Conservation (phyloP, 2,329 filamentous ascomycete genomes). For the Cladophialophora chaetospira region DNA sequence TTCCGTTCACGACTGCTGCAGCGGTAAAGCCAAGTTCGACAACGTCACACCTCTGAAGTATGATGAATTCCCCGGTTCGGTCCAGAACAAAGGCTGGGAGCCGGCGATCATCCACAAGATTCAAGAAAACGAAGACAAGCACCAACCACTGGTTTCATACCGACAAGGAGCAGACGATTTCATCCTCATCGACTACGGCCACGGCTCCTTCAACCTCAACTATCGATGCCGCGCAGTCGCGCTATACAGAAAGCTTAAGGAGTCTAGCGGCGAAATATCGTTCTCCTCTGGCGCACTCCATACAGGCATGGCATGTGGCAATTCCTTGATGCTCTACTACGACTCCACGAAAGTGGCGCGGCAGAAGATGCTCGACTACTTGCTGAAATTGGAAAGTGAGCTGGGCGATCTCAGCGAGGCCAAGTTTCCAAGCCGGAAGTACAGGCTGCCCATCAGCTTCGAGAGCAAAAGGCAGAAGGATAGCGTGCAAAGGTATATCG, state of each 20-base stretch:
- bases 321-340: conserved; percentile 50
- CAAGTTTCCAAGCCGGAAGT: conserved; percentile 48
- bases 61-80: conserved; percentile 28
- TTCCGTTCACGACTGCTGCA: conserved; percentile 45
- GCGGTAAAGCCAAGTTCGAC: conserved; percentile 37
- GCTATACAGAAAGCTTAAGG: conserved; percentile 51
- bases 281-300: conserved; percentile 46
- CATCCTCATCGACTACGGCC: conserved; percentile 60
- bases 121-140: conserved; percentile 35
- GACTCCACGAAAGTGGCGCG: conserved; percentile 46
- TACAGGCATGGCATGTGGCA: conserved; percentile 56
- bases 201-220: conserved; percentile 59
- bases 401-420: conserved; percentile 45
- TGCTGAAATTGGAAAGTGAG: conserved; percentile 42
- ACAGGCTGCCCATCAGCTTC: conserved; percentile 50
- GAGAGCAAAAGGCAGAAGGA: conserved; percentile 43
- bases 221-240: conserved; percentile 58
- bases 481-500: conserved; percentile 62
- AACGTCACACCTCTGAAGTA: conserved; percentile 39
- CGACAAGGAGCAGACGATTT: conserved; percentile 54
- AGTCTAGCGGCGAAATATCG: conserved; percentile 38
- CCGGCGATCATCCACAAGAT: conserved; percentile 41
- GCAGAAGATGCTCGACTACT: conserved; percentile 40
- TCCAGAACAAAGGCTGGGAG: conserved; percentile 32
- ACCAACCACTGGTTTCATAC: conserved; percentile 46